Evolutionary conservation across 1,139 yeast species (phyloP).

Genomic region (Yamadazyma diospyri): DNA sequence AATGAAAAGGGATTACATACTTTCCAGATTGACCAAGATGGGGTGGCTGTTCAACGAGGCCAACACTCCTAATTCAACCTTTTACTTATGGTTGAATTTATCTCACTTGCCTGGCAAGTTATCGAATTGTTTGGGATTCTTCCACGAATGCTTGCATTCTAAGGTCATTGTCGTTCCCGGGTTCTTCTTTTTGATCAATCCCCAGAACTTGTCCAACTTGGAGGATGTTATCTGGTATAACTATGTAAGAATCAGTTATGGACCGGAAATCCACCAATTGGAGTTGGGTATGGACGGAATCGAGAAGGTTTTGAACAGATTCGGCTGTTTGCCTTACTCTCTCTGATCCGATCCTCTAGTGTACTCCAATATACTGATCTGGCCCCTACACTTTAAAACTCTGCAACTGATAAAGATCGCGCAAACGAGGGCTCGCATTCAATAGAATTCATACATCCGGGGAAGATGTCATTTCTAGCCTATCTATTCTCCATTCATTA

Average conservation of each 20-base stretch:
- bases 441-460: no score
- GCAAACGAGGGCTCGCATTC: no score
- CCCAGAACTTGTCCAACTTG: slow-evolving; percentile 57
- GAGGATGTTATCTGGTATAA: slow-evolving; percentile 66
- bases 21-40: slow-evolving; percentile 50
- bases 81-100: slow-evolving; percentile 62
- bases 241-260: slow-evolving; percentile 60
- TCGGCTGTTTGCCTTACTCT: slow-evolving; percentile 37
- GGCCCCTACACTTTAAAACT: no score
- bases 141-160: slow-evolving; percentile 66
- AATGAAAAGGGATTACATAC: slow-evolving; percentile 59
- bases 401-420: no score
- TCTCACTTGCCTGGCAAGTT: slow-evolving; percentile 58
- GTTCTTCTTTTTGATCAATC: slow-evolving; percentile 63
- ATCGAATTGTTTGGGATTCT: slow-evolving; percentile 60
- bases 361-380: no score
- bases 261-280: slow-evolving; percentile 55
- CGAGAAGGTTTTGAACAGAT: slow-evolving; percentile 51
- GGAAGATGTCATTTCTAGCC: background rate
- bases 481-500: slow-evolving; percentile 26
- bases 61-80: slow-evolving; percentile 58
- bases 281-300: slow-evolving; percentile 67
- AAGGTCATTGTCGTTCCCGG: slow-evolving; percentile 67
- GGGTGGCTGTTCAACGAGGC: slow-evolving; percentile 49
- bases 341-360: no score